phyloP scores from a whole-genome alignment of 768 basidiomycete genomes.

The Leccinum arenicola region DNA sequence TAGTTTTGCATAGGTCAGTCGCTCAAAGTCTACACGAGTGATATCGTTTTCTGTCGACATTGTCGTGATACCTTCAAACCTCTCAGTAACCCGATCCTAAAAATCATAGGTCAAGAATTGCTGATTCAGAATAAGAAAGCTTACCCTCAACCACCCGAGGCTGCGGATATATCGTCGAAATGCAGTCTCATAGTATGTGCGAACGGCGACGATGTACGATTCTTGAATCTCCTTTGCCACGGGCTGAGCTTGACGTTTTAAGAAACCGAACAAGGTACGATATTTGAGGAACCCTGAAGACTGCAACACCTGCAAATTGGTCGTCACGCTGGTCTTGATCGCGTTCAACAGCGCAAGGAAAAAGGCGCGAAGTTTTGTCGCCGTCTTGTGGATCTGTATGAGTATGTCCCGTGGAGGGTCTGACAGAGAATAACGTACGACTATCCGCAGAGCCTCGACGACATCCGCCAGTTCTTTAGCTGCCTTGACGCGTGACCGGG shows the following conservation, averaged over 20 bases:
- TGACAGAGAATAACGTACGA: constrained; percentile 48
- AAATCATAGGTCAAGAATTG: not conserved
- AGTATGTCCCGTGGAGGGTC: not conserved
- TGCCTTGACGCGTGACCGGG: constrained; percentile 81
- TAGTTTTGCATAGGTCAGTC: constrained; percentile 66
- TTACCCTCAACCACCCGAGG: constrained; percentile 74
- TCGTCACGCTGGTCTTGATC: constrained; percentile 77
- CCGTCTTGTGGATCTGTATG: constrained; percentile 53
- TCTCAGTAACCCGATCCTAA: constrained; percentile 69
- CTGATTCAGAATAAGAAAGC: constrained; percentile 5
- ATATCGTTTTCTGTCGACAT: constrained; percentile 41
- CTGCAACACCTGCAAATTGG: constrained; percentile 92
- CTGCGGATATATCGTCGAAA: constrained; percentile 87
- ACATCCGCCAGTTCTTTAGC: constrained; percentile 81
- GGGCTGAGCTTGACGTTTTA: constrained; percentile 75
- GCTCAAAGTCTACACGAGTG: constrained; percentile 44
- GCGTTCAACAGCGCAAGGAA: constrained; percentile 83
- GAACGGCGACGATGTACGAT: constrained; percentile 77
- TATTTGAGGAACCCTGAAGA: constrained; percentile 84
- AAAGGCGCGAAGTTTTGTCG: constrained; percentile 84
- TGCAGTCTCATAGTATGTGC: constrained; percentile 94
- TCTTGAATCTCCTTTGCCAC: constrained; percentile 88
- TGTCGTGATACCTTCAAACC: constrained; percentile 58
- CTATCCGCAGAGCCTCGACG: constrained; percentile 83
- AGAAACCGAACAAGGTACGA: constrained; percentile 75